Base-by-base conservation (phyloP, 2,329 filamentous ascomycete species). In the Talaromyces verruculosus region DNA sequence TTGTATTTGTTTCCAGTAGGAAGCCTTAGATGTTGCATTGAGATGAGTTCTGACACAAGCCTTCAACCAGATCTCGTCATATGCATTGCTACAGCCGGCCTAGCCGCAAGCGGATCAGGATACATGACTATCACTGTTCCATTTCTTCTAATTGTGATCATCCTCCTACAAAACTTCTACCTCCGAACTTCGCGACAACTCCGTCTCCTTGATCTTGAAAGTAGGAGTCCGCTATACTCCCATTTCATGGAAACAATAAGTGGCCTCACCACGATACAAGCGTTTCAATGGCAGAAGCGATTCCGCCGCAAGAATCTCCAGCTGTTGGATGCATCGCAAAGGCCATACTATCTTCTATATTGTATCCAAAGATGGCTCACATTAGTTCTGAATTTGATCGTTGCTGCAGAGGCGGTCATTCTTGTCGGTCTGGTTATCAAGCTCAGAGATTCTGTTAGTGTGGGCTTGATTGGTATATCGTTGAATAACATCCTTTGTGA, bases 121-220 rank as follows among this genome's bases (percentile, higher is more conserved):
- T 85, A 81, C 63, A 76, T 85, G 0, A 80, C 81, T 0, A 77
- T 84, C 22, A 76, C 78, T 0, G 84, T 87, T 65, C 85, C 86
- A 0, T 73, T 84, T 2, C 69, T 88, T 2, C 65, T 81, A 10
- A 74, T 70, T 0, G 67, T 82, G 0, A 65, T 87, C 0, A 87
- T 82, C 64, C 64, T 78, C 1, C 72, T 88, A 0, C 86, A 88
- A 66, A 82, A 79, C 60, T 80, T 87, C 61, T 89, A 89, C 68
- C 78, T 89, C 1, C 79, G 84, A 0, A 89, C 87, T 0, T 88
- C 86, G 0, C 78, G 86, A 0, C 87, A 89, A 72, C 72, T 89
- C 8, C 81, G 87, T 60, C 79, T 87, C 22, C 72, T 89, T 4
- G 87, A 89, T 55, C 79, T 89, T 0, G 87, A 89, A 72, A 81